Evolutionary conservation across 805 yeast species (phyloP), one percentile per base, ranked within the genome.

Genomic region (Ogataea dorogensis): DNA sequence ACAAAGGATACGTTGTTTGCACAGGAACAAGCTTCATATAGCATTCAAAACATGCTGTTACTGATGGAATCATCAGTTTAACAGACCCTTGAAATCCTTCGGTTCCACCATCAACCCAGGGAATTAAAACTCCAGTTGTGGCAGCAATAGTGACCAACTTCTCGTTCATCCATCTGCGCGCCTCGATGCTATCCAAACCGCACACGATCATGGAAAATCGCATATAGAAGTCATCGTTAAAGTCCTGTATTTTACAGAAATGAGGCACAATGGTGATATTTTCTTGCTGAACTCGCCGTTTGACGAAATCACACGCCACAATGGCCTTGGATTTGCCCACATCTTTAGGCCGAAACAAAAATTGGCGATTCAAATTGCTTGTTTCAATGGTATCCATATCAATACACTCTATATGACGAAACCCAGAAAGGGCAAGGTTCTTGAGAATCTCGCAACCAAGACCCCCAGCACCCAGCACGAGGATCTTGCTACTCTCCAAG

Each of bases 1-100:
- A 93, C 47, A 91, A 79, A 2, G 98, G 97, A 49, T 79, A 86
- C 0, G 87, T 80, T 7, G 67, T 65, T 43, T 72, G 76, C 1
- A 71, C 70, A 8, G 85, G 76, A 26, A 88, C 65, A 58, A 94
- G 72, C 40, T 81, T 84, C 35, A 86, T 65, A 5, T 95, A 84
- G 53, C 98, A 91, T 57, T 91, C 98, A 64, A 86, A 91, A 61
- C 98, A 91, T 0, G 96, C 83, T 0, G 91, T 77, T 19, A 87
- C 60, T 0, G 86, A 78, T 1, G 98, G 98, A 12, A 88, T 61
- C 24, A 91, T 87, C 10, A 87, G 82, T 51, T 95, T 79, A 10
- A 88, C 75, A 52, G 91, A 96, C 3, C 98, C 98, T 46, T 84
- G 74, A 53, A 91, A 82, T 0, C 97, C 97, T 55, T 91, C 98